Evolutionary conservation across 2,329 filamentous ascomycete species (phyloP).

Genomic region (Laburnicola sp.): DNA sequence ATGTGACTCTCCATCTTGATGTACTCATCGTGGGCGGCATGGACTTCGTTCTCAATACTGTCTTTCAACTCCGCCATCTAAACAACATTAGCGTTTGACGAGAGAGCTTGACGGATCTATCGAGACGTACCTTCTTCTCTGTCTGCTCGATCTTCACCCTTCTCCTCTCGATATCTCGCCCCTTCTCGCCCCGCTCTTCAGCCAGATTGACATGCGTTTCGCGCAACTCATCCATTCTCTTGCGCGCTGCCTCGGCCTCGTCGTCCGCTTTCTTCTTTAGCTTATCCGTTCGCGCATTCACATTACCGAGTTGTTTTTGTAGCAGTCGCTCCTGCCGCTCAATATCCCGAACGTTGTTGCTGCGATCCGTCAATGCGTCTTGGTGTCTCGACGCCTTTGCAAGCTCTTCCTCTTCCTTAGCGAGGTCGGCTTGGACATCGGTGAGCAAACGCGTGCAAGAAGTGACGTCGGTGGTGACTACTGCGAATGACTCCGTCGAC

Average conservation of each 20-base stretch:
- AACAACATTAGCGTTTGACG: conserved; percentile 12
- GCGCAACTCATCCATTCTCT: conserved; percentile 87
- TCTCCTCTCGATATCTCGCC: conserved; percentile 87
- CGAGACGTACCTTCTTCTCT: conserved; percentile 82
- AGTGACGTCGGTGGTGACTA: conserved; percentile 82
- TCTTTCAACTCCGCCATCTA: conserved; percentile 98
- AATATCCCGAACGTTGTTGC: conserved; percentile 87
- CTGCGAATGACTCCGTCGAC: conserved; percentile 83
- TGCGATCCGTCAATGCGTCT: conserved; percentile 83
- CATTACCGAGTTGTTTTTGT: conserved; percentile 80
- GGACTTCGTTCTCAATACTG: conserved; percentile 93
- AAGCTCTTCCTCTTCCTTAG: conserved; percentile 90
- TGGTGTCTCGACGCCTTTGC: conserved; percentile 77
- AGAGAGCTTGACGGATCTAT: conserved; percentile 7
- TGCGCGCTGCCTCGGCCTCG: conserved; percentile 79
- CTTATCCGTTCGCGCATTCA: conserved; percentile 83
- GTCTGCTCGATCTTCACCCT: conserved; percentile 96
- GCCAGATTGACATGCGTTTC: conserved; percentile 77
- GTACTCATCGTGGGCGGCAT: conserved; percentile 89
- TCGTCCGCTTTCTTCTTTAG: conserved; percentile 77
- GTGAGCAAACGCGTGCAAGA: conserved; percentile 87
- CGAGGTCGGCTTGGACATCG: conserved; percentile 80
- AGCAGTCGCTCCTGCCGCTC: conserved; percentile 85
- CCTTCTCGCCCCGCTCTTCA: conserved; percentile 83
- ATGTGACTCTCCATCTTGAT: conserved; percentile 97